Base-by-base conservation (phyloP, 495 filamentous ascomycete species). In the Penicillium steckii region DNA sequence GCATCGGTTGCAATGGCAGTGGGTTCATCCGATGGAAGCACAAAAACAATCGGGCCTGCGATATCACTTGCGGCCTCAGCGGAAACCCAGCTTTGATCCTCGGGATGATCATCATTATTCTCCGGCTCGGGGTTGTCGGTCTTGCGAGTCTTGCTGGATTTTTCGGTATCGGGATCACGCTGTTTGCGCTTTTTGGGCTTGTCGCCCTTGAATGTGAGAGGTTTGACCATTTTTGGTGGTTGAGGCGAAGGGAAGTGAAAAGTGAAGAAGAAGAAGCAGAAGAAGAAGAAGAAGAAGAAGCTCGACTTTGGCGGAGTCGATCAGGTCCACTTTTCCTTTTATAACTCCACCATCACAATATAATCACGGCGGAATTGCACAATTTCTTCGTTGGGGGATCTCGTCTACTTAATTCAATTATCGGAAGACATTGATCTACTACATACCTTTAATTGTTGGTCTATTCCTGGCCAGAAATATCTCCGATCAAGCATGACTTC, bases 141-240 rank as follows among this genome's bases (percentile, higher is more conserved):
- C 51, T 66, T 65, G 50, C 72, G 69, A 64, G 57, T 53, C 62
- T 78, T 75, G 23, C 69, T 50, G 57, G 73, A 71, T 12, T 76
- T 75, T 46, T 68, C 64, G 37, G 44, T 61, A 22, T 72, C 61
- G 49, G 53, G 51, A 56, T 62, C 47, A 65, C 73, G 57, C 71
- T 70, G 55, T 73, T 96, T 97, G 65, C 91, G 82, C 70, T 96
- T 97, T 68, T 95, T 97, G 21, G 83, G 72, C 71, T 93, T 96
- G 70, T 98, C 95, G 75, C 94, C 94, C 76, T 98, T 98, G 77
- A 98, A 98, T 30, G 81, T 76, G 38, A 98, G 78, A 38, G 93
- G 81, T 68, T 95, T 96, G 46, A 95, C 77, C 81, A 83, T 81
- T 53, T 52, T 67, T 61, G 18, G 25, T 24, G 27, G 46, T 50